Base-by-base conservation (phyloP, 176 grass and related monocot genomes). In the Oryza punctata region DNA sequence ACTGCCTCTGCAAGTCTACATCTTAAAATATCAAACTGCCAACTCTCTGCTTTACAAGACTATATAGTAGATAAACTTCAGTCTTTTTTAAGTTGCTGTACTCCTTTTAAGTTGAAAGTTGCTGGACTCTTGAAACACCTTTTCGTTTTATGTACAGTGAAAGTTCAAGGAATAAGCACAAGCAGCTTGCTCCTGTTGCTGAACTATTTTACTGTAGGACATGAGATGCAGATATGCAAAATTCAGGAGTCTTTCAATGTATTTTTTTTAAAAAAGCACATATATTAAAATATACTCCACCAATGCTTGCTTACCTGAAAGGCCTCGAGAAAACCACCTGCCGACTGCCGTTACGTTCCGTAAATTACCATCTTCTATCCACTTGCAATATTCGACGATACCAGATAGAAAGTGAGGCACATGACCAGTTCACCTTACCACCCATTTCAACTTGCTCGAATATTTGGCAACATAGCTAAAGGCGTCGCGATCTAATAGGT, bases 401-500 rank as follows among this genome's bases (percentile, higher is more conserved):
- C 65, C 70, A 24, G 70, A 85, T 77, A 81, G 52, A 57, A 89
- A 72, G 60, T 35, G n/a, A 66, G 43, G 63, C 69, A 59, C 11
- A 26, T 7, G n/a, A 54, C 13, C 44, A 81, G 85, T 33, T 68
- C 30, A 80, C n/a, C 38, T 23, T 77, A 86, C 23, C 57, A 61
- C 24, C 23, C 37, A 30, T 16, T 12, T 35, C 72, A 66, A 81
- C 72, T 80, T 81, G 82, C 82, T 86, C 73, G 64, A 82, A 85
- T 65, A 72, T 78, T 70, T 47, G 1, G 59, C 21, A 82, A 10
- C 73, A 67, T 29, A 52, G 72, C 38, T 38, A 7, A 38, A 77
- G 26, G 25, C 65, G 82, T 24, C 87, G 44, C 23, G 12, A 57
- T 3, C 52, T 18, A 57, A n/a, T 57, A 47, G 10, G 12, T 1